Evolutionary conservation across 78 protist genomes (phyloP).

Genomic region (Blattamonas nauphoetae): DNA sequence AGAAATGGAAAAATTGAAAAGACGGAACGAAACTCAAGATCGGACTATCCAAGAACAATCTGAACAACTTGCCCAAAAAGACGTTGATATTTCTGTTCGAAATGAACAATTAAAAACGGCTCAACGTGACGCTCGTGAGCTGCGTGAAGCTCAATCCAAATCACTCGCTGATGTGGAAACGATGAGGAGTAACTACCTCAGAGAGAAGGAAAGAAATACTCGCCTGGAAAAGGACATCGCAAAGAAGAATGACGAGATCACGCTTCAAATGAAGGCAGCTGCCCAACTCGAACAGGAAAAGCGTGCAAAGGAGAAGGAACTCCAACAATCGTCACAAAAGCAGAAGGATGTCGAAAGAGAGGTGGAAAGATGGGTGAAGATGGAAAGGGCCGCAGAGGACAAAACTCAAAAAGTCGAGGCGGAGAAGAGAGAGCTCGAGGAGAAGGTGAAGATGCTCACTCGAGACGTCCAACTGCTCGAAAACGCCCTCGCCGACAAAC

Average conservation of each 20-base stretch:
- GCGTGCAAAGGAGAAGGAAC: constrained; percentile 10
- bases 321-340: neutral
- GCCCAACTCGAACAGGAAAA: constrained; percentile 3
- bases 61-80: constrained; percentile 4
- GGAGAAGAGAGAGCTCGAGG: constrained; percentile 33
- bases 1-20: neutral
- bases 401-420: neutral
- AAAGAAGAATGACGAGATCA: constrained; percentile 8
- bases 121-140: neutral
- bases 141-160: neutral
- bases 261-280: neutral
- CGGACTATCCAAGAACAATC: neutral
- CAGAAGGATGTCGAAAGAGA: constrained; percentile 41
- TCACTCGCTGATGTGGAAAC: neutral
- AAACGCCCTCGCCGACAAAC: neutral
- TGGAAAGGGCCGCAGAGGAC: neutral
- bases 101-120: neutral
- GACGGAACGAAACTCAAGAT: neutral
- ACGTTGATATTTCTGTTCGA: constrained; percentile 17
- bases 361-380: neutral
- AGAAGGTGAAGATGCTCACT: constrained; percentile 5
- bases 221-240: neutral
- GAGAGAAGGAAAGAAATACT: neutral
- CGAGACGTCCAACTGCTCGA: neutral
- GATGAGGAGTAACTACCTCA: neutral